Conservation (phyloP, 148 eudicot genomes). For the Gaultheria prostrata region DNA sequence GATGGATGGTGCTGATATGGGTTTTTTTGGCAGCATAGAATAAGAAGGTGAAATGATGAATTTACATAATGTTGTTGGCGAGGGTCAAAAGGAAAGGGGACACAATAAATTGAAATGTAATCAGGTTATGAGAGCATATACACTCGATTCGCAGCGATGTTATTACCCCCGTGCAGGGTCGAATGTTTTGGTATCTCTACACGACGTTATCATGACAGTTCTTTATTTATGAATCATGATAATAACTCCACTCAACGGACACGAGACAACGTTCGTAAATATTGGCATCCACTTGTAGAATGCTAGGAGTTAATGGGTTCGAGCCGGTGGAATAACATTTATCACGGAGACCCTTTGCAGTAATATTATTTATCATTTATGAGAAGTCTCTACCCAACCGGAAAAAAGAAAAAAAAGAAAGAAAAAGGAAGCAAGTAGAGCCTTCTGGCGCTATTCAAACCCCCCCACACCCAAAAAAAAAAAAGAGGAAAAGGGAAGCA, state of each 20-base stretch:
- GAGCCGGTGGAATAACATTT: too few relatives aligned
- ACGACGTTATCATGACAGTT: not conserved
- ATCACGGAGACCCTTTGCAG: too few relatives aligned
- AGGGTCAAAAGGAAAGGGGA: not conserved
- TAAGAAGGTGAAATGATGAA: slow-evolving; percentile 2
- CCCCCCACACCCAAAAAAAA: too few relatives aligned
- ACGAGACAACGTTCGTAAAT: not conserved
- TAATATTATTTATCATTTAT: too few relatives aligned
- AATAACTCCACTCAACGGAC: slow-evolving; percentile 2
- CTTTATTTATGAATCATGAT: not conserved
- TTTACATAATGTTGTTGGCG: not conserved
- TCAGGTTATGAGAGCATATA: not conserved
- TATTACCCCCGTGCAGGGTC: slow-evolving; percentile 6
- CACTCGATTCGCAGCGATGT: not conserved
- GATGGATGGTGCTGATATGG: not conserved
- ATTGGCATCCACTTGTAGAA: not conserved
- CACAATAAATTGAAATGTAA: not conserved
- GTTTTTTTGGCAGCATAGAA: not conserved
- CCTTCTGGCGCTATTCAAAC: too few relatives aligned
- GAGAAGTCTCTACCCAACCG: too few relatives aligned
- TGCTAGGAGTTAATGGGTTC: too few relatives aligned
- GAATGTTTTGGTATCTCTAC: not conserved
- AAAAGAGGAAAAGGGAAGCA: too few relatives aligned
- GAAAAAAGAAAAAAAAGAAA: too few relatives aligned
- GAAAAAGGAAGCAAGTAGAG: too few relatives aligned